Evolutionary conservation across 2,329 filamentous ascomycete genomes (phyloP).

Genomic region (Aspergillus alliaceus): DNA sequence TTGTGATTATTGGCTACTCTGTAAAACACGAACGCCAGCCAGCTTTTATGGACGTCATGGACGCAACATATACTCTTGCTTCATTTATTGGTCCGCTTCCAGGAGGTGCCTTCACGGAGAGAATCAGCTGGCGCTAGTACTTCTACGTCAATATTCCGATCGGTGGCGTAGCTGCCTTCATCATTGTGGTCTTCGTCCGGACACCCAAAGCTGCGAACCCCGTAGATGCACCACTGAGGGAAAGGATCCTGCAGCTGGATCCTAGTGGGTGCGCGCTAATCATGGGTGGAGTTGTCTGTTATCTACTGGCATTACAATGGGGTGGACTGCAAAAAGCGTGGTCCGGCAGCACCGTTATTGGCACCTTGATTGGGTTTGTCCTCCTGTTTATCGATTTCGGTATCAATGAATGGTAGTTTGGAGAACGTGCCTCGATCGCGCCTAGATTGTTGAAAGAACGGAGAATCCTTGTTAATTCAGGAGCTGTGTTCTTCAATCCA

Average conservation of each 20-base stretch:
- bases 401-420: neutral
- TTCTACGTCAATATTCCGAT: slow-evolving; percentile 40
- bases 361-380: slow-evolving; percentile 1
- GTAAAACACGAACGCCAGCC: too few relatives aligned
- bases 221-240: slow-evolving; percentile 27
- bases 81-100: slow-evolving; percentile 43
- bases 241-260: slow-evolving; percentile 42
- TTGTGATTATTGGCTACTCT: slow-evolving; percentile 4
- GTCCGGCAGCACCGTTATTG: neutral
- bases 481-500: neutral
- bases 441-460: too few relatives aligned
- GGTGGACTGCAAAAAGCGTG: slow-evolving; percentile 9
- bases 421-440: too few relatives aligned
- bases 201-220: slow-evolving; percentile 12
- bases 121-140: slow-evolving; percentile 27
- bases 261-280: slow-evolving; percentile 34
- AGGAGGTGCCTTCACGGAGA: slow-evolving; percentile 46
- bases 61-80: too few relatives aligned
- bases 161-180: slow-evolving; percentile 45
- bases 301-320: slow-evolving; percentile 23
- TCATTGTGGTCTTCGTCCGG: slow-evolving; percentile 48
- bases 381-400: neutral
- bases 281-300: slow-evolving; percentile 19
- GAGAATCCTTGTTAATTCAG: too few relatives aligned
- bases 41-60: too few relatives aligned